Conservation (phyloP, 2,329 filamentous ascomycete species). For the Laburnicola sp. region DNA sequence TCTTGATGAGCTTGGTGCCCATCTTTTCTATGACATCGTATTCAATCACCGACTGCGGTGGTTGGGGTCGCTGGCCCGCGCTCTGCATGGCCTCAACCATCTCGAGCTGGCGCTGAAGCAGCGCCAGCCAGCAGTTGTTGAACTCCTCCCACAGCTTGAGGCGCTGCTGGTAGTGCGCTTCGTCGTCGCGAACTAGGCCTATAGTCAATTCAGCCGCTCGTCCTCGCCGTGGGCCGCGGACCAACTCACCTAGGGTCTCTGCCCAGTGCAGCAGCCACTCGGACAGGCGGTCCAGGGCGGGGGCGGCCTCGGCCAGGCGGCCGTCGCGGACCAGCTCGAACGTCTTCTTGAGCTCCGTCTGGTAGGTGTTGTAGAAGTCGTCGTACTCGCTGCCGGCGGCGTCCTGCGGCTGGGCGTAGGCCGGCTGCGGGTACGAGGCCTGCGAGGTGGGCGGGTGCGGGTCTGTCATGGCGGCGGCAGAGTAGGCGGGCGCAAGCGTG, state of each 20-base stretch:
- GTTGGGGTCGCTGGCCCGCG: conserved; percentile 60
- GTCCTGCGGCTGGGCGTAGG: no score
- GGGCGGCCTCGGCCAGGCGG: conserved; percentile 61
- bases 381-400: conserved; percentile 60
- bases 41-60: conserved; percentile 67
- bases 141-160: conserved; percentile 91
- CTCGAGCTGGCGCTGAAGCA: conserved; percentile 83
- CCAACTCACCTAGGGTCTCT: conserved; percentile 64
- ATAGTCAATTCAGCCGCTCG: conserved; percentile 50
- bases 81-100: conserved; percentile 63
- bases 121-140: conserved; percentile 85
- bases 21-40: conserved; percentile 73
- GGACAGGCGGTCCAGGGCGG: conserved; percentile 63
- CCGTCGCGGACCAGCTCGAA: conserved; percentile 72
- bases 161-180: conserved; percentile 71
- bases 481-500: no score
- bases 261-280: conserved; percentile 69
- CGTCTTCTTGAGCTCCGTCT: conserved; percentile 61
- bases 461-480: no score
- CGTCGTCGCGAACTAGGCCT: conserved; percentile 86
- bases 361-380: conserved; percentile 68
- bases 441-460: no score
- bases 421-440: no score
- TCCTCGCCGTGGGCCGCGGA: conserved; percentile 21
- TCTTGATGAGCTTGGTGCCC: conserved; percentile 76